Evolutionary conservation across 352 stramenopile species (phyloP), one percentile per base, ranked within the genome.

Genomic region (Pythium biforme): DNA sequence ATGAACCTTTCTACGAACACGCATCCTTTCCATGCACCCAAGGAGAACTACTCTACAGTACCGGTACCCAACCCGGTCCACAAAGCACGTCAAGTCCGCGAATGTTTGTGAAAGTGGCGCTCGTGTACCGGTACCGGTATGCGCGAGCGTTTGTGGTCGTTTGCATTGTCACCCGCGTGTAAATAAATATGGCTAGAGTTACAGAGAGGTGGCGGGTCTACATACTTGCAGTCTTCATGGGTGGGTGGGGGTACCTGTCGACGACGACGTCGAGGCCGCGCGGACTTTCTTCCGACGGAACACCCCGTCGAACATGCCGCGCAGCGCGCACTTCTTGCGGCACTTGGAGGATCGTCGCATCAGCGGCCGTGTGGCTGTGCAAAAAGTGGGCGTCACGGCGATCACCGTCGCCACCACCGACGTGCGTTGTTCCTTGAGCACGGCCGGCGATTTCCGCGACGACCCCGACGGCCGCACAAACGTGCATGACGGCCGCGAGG

Each of bases 261-360:
- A 22, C 6, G n/a, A n/a, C 29, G 29, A 33, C 29, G 29, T 9
- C 29, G 52, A n/a, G 9, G 52, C 17, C 53, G 46, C 46, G 33
- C 50, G 50, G 29, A 58, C 41, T 65, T 66, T 73, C 66, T 73
- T 73, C 66, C 66, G 55, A 50, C 57, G 66, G 58, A 73, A 68
- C 55, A 68, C 59, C 49, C 59, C 66, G 43, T 73, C 59, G n/a
- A 73, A 37, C 29, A 73, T 56, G 43, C 49, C 55, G 0, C 59
- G 59, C 15, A 73, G 57, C 25, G 49, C 47, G 34, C 58, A 63
- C 47, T 66, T 71, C 55, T 70, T 70, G 27, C 39, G 41, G 46
- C 29, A 53, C 43, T 65, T 64, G 31, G 51, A 56, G 8, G 63
- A 65, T 1, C 63, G 40, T 1, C 50, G 55, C 9, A n/a, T n/a